phyloP scores from a whole-genome alignment of 2,329 filamentous ascomycete species.

The Trichoderma simmonsii region DNA sequence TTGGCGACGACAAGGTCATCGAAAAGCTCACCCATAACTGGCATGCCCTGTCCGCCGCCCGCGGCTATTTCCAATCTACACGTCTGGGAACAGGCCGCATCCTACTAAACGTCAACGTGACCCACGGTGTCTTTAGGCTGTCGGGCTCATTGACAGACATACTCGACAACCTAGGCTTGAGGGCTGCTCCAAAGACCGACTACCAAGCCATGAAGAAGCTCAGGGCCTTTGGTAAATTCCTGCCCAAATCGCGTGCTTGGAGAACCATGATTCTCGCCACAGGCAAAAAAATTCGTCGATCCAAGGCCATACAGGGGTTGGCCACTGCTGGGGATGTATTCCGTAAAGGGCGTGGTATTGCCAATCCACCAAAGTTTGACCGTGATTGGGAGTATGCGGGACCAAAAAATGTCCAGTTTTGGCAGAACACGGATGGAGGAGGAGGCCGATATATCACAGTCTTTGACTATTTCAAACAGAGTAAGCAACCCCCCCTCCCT shows the following conservation, averaged over 20 bases:
- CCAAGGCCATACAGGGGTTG: constrained; percentile 31
- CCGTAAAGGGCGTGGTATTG: constrained; percentile 6
- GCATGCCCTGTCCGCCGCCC: constrained; percentile 40
- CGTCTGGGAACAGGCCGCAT: constrained; percentile 52
- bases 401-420: constrained; percentile 34
- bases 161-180: constrained; percentile 28
- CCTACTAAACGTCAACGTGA: constrained; percentile 54
- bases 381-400: constrained; percentile 30
- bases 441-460: constrained; percentile 36
- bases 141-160: constrained; percentile 36
- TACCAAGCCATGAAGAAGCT: constrained; percentile 21
- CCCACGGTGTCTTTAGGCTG: constrained; percentile 50
- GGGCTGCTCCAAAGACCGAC: constrained; percentile 19
- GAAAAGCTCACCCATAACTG: constrained; percentile 28
- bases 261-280: constrained; percentile 31
- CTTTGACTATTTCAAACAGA: constrained; percentile 42
- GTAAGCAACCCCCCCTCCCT: constrained; percentile 31
- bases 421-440: constrained; percentile 25
- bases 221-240: constrained; percentile 34
- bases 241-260: constrained; percentile 39
- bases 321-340: constrained; percentile 26
- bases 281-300: constrained; percentile 30
- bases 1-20: constrained; percentile 31
- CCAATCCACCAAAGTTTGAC: constrained; percentile 25
- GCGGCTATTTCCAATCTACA: constrained; percentile 56